phyloP scores from a whole-genome alignment of 2,329 filamentous ascomycete species.

The Penicillium vulpinum region DNA sequence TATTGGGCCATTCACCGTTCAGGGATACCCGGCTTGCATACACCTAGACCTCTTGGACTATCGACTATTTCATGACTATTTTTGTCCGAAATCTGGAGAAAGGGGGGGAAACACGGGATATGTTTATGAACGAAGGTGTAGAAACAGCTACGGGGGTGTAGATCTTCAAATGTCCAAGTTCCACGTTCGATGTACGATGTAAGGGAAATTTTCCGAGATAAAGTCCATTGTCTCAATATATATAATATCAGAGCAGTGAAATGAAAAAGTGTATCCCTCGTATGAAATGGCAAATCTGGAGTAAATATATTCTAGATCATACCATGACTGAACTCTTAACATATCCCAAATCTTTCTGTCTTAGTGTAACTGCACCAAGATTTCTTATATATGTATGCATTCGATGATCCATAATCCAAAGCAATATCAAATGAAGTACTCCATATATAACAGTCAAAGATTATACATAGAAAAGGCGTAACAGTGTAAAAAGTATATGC shows the following conservation, averaged over 20 bases:
- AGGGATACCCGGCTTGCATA: background rate
- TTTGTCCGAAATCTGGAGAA: background rate
- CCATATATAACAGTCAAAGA: background rate
- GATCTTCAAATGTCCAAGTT: background rate
- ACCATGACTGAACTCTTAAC: background rate
- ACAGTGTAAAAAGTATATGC: too few species aligned
- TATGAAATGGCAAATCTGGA: background rate
- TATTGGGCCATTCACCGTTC: conserved; percentile 1
- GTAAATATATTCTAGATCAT: background rate
- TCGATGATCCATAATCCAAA: background rate
- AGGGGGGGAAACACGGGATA: background rate
- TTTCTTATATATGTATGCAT: background rate
- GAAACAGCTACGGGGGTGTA: background rate
- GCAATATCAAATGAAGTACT: background rate
- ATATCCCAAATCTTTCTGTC: too few species aligned
- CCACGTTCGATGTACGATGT: conserved; percentile 3
- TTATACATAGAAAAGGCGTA: too few species aligned
- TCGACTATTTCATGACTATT: background rate
- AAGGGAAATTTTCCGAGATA: background rate
- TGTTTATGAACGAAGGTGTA: background rate
- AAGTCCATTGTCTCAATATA: background rate
- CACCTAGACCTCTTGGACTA: conserved; percentile 2
- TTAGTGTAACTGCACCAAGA: background rate
- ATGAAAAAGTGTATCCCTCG: conserved; percentile 3
- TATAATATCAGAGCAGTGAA: background rate